phyloP scores from a whole-genome alignment of 768 basidiomycete genomes.

The Trametes meyenii region DNA sequence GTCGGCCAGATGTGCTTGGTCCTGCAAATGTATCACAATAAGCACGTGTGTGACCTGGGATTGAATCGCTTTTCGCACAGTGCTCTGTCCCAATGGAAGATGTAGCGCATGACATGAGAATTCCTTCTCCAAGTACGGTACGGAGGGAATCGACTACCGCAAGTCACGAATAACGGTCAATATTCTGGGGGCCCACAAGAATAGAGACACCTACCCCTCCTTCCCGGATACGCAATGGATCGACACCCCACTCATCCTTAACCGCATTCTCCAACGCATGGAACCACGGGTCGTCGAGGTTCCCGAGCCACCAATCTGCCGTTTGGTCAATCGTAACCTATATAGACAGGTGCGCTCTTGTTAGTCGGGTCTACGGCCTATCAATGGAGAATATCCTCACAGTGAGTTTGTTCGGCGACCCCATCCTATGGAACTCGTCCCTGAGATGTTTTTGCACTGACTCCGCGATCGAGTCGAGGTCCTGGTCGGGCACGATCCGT shows the following conservation, averaged over 20 bases:
- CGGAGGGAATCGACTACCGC: conserved; percentile 84
- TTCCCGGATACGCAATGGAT: conserved; percentile 88
- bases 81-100: conserved; percentile 91
- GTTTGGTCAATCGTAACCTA: conserved; percentile 81
- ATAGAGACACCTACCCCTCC: conserved; percentile 64
- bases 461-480: conserved; percentile 66
- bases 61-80: conserved; percentile 49
- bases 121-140: conserved; percentile 91
- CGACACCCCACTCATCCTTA: conserved; percentile 82
- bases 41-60: background rate
- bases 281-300: conserved; percentile 85
- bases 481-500: conserved; percentile 94
- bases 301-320: conserved; percentile 97
- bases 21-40: conserved; percentile 45
- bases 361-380: background rate
- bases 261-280: conserved; percentile 82
- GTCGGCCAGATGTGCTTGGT: conserved; percentile 91
- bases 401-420: conserved; percentile 72
- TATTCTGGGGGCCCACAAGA: too few species aligned
- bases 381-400: conserved; percentile 43
- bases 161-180: background rate
- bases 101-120: conserved; percentile 90
- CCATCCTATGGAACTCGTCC: conserved; percentile 56
- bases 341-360: background rate
- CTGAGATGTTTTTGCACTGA: conserved; percentile 62